phyloP scores from a whole-genome alignment of 805 yeast genomes.

The Candida wancherniae region DNA sequence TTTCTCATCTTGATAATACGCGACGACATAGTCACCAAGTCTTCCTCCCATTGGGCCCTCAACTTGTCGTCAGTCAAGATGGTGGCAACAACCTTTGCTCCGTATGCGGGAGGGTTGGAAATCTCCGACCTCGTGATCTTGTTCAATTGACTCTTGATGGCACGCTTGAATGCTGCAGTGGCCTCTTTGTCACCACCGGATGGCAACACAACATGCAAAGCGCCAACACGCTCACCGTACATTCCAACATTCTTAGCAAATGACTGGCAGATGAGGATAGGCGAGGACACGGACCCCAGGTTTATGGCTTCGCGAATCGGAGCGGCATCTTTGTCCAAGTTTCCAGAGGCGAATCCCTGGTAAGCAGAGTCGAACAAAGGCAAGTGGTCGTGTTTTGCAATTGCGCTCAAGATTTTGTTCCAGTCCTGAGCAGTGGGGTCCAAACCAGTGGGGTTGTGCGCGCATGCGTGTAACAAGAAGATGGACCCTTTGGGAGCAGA shows the following conservation, averaged over 20 bases:
- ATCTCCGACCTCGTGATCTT: conserved; percentile 75
- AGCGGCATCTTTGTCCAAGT: conserved; percentile 75
- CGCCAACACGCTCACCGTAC: conserved; percentile 97
- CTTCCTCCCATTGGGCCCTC: conserved; percentile 74
- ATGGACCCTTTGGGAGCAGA: conserved; percentile 71
- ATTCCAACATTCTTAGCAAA: conserved; percentile 95
- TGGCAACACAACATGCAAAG: conserved; percentile 69
- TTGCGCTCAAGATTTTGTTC: conserved; percentile 60
- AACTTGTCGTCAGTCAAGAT: conserved; percentile 66
- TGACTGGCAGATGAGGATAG: conserved; percentile 82
- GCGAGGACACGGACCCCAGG: conserved; percentile 31
- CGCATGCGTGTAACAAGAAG: conserved; percentile 87
- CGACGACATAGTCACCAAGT: conserved; percentile 80
- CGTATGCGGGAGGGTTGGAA: conserved; percentile 94
- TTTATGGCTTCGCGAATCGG: conserved; percentile 66
- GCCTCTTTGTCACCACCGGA: conserved; percentile 6
- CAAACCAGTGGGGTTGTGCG: conserved; percentile 96
- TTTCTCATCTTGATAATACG: conserved; percentile 79
- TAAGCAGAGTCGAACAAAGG: conserved; percentile 91
- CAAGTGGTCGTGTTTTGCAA: conserved; percentile 60
- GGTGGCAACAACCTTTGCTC: conserved; percentile 82
- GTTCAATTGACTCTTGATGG: conserved; percentile 67
- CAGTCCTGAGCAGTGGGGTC: conserved; percentile 87
- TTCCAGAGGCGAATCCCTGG: conserved; percentile 95
- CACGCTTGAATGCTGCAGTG: conserved; percentile 10